Evolutionary conservation across 164 flowering plant genomes (phyloP).

Genomic region (Amborella trichopoda): DNA sequence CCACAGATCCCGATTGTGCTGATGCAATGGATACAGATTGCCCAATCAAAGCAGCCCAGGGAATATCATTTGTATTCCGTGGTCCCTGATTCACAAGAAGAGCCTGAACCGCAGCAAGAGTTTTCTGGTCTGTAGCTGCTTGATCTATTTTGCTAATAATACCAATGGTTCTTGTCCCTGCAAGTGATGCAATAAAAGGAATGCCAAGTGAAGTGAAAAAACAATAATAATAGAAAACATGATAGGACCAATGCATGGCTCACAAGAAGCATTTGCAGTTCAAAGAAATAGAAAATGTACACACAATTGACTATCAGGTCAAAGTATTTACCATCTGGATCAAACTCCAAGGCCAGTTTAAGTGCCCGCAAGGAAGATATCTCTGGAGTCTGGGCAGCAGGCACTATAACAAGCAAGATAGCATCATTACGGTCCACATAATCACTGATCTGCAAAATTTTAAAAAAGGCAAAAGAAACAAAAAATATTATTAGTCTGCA

Average conservation of each 20-base stretch:
- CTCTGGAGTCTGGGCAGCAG: conserved; percentile 95
- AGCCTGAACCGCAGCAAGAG: conserved; percentile 98
- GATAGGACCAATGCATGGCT: neutral
- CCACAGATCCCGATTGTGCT: conserved; percentile 74
- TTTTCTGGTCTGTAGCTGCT: conserved; percentile 74
- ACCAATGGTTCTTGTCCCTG: conserved; percentile 96
- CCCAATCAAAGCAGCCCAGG: conserved; percentile 97
- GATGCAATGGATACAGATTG: conserved; percentile 95
- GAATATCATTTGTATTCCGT: conserved; percentile 76
- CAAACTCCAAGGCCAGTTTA: conserved; percentile 75
- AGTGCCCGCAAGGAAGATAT: conserved; percentile 78
- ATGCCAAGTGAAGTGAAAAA: neutral
- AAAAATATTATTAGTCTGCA: too few species aligned
- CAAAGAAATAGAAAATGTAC: neutral
- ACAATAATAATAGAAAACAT: neutral
- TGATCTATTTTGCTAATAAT: conserved; percentile 96
- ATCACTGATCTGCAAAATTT: conserved; percentile 49
- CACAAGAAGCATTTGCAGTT: neutral
- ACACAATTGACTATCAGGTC: neutral
- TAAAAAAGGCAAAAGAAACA: too few species aligned
- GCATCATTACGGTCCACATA: conserved; percentile 88
- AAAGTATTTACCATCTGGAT: conserved; percentile 52
- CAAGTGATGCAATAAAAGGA: conserved; percentile 1
- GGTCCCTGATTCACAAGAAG: conserved; percentile 85
- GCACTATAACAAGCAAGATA: conserved; percentile 66